Conservation (phyloP, 2,329 filamentous ascomycete genomes). For the Arthrobotrys musiformis region DNA sequence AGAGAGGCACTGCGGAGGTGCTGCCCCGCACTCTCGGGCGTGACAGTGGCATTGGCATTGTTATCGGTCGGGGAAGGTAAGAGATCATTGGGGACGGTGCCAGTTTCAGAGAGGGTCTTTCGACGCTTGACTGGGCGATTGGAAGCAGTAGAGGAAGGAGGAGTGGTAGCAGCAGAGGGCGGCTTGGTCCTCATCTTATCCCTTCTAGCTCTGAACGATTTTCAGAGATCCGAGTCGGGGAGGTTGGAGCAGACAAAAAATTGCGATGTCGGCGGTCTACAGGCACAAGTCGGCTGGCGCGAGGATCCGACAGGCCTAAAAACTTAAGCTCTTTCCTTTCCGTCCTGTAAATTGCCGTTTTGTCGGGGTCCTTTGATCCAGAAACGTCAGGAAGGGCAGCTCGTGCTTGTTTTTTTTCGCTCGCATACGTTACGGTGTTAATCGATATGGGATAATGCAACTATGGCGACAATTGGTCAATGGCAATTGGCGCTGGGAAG, state of each 20-base stretch:
- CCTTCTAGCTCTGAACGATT: conserved; percentile 25
- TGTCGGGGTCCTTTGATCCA: conserved; percentile 25
- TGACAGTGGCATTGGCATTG: conserved; percentile 19
- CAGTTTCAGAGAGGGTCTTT: conserved; percentile 51
- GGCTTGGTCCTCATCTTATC: conserved; percentile 54
- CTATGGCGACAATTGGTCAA: conserved; percentile 51
- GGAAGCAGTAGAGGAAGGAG: conserved; percentile 52
- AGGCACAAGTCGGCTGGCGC: conserved; percentile 30
- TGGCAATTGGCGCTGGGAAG: conserved; percentile 26
- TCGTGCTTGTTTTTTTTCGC: conserved; percentile 20
- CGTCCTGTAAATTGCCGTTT: conserved; percentile 33
- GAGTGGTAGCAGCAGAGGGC: conserved; percentile 52
- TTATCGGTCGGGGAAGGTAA: conserved; percentile 52
- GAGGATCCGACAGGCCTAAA: conserved; percentile 24
- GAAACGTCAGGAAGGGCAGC: conserved; percentile 30
- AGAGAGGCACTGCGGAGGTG: conserved; percentile 50
- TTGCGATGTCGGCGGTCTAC: conserved; percentile 56
- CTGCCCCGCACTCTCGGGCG: conserved; percentile 54
- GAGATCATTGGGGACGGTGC: conserved; percentile 36
- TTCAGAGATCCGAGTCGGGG: conserved; percentile 50
- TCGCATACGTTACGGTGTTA: conserved; percentile 21
- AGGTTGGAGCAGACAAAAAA: conserved; percentile 47
- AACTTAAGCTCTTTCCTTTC: conserved; percentile 22
- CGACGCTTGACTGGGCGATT: conserved; percentile 55
- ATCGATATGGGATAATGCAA: conserved; percentile 28